Conservation (phyloP, 169 alveolate genomes). For the Cryptosporidium canis region DNA sequence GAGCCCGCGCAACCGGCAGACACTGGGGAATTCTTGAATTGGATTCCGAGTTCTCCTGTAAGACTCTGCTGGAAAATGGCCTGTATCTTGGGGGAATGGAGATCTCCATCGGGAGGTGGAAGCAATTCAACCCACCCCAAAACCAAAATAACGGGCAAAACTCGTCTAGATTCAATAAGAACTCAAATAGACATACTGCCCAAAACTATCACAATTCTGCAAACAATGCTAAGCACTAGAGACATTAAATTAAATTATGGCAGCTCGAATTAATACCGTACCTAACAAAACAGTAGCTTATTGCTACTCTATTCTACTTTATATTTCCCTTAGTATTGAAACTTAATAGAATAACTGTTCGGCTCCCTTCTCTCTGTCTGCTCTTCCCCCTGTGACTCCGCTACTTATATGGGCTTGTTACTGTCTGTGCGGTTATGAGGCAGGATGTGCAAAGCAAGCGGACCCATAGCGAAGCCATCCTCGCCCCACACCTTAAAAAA, state of each 20-base stretch:
- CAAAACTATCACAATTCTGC: background rate
- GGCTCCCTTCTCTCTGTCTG: background rate
- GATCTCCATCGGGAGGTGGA: slow-evolving; percentile 59
- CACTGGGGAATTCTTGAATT: slow-evolving; percentile 69
- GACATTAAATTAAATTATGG: background rate
- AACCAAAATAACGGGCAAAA: background rate
- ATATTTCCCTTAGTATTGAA: background rate
- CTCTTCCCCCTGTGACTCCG: background rate
- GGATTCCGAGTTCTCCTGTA: slow-evolving; percentile 63
- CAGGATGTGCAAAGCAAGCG: no score
- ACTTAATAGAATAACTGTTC: background rate
- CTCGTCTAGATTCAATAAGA: background rate
- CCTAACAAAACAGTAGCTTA: background rate
- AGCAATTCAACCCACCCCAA: background rate
- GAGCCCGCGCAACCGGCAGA: slow-evolving; percentile 28
- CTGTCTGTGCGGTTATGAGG: no score
- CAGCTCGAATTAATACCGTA: background rate
- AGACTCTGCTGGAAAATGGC: slow-evolving; percentile 31
- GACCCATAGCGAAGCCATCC: no score
- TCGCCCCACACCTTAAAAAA: no score
- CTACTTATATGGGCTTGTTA: background rate
- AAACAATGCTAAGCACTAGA: background rate
- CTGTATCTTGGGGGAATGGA: slow-evolving; percentile 59
- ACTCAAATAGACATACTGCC: background rate
- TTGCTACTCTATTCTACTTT: background rate